Percentiles rank a stretch among this genome's conserved stretches.
Conservation (phyloP, 345 rosid genomes). For the Citrus cavaleriei region DNA sequence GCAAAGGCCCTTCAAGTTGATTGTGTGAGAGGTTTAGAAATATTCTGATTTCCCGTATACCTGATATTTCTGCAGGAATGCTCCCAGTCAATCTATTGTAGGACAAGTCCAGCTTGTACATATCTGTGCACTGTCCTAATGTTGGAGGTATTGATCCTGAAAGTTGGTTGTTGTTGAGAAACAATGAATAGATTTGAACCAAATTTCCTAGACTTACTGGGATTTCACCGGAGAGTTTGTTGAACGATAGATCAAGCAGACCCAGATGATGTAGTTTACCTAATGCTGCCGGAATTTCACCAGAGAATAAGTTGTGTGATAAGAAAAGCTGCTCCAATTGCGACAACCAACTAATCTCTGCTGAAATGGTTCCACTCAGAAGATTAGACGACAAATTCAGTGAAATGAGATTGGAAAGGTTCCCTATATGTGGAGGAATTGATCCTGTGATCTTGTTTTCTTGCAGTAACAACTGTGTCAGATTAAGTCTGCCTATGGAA, state of each 20-base stretch:
- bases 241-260: slow-evolving; percentile 46
- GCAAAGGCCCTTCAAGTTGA: slow-evolving; percentile 43
- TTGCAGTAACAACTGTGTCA: slow-evolving; percentile 23
- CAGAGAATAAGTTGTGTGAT: slow-evolving; percentile 35
- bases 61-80: slow-evolving; percentile 36
- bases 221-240: slow-evolving; percentile 41
- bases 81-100: slow-evolving; percentile 42
- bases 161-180: slow-evolving; percentile 50
- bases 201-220: slow-evolving; percentile 37
- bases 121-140: slow-evolving; percentile 31
- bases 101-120: slow-evolving; percentile 44
- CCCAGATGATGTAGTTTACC: slow-evolving; percentile 28
- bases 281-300: slow-evolving; percentile 39
- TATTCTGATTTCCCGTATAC: slow-evolving; percentile 34
- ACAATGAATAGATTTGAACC: slow-evolving; percentile 18
- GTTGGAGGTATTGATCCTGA: slow-evolving; percentile 45
- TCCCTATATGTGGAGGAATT: slow-evolving; percentile 36
- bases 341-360: slow-evolving; percentile 24
- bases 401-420: slow-evolving; percentile 24
- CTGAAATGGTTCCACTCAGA: slow-evolving; percentile 34
- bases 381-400: slow-evolving; percentile 41
- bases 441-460: slow-evolving; percentile 43
- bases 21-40: slow-evolving; percentile 47
- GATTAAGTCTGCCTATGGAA: slow-evolving; percentile 29
- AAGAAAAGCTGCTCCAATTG: slow-evolving; percentile 37